Base-by-base conservation (phyloP, 2,329 filamentous ascomycete species). In the Colletotrichum tofieldiae region DNA sequence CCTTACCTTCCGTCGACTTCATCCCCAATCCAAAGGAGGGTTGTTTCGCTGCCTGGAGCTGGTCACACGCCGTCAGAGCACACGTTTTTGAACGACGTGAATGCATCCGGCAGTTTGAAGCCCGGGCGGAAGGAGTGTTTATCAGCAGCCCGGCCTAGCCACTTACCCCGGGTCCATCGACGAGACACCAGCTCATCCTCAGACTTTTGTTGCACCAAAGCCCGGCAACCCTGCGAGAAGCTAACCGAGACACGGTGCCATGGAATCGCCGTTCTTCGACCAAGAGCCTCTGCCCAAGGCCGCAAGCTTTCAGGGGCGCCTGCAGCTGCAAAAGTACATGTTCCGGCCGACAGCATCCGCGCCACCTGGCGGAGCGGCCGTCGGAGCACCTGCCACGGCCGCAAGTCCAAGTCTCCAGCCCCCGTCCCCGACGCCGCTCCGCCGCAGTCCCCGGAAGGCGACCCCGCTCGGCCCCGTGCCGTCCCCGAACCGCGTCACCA, bases 281-380 rank as follows among this genome's bases (percentile, higher is more conserved):
- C 18, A 8, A 6, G 65, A 69, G 20, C 37, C 51, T 23, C 5
- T 37, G n/a, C 65, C 67, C 11, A 74, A 75, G 58, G 75, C 77
- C 12, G 78, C 84, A 18, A 84, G 82, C 9, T 87, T 87, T 70
- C 77, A 80, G 59, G 85, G 85, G 32, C 84, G 81, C 16, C 80
- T 88, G 23, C 78, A 84, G 41, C 80, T 87, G 37, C 78, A 83
- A n/a, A 78, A 82, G 66, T 88, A 86, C 78, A 80, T 81, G 74
- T 86, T 84, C 77, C 79, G 77, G 1, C 51, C 55, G 14, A 29
- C 58, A 5, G 23, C 54, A 11, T 39, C 63, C 52, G 7, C 47
- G 18, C 41, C 61, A 43, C 26, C n/a, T 67, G 39, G 55, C 52
- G 43, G 39, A 29, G 16, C 20, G n/a, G 14, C 26, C 37, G 32